A percentile compares a stretch with the other conserved stretches of the same genome.
phyloP scores from a whole-genome alignment of 2,329 filamentous ascomycete genomes.

The Venturia pyrina region DNA sequence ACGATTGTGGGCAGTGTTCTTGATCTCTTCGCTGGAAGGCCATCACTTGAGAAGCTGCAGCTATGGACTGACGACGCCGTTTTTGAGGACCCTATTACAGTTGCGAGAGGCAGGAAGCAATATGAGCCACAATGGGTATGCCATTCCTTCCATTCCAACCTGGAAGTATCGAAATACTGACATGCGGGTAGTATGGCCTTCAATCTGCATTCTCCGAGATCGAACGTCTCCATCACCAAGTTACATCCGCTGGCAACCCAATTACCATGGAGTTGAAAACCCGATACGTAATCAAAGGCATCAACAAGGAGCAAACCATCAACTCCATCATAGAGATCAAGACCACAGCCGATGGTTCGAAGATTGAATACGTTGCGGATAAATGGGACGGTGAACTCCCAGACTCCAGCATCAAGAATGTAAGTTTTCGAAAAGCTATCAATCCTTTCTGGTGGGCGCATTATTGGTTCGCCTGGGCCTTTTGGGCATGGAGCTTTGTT shows the following conservation, averaged over 20 bases:
- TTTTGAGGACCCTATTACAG: conserved; percentile 50
- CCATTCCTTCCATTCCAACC: background rate
- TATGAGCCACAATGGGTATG: conserved; percentile 39
- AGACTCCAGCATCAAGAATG: conserved; percentile 39
- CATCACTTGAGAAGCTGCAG: conserved; percentile 47
- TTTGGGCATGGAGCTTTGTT: conserved; percentile 28
- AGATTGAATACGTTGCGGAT: conserved; percentile 44
- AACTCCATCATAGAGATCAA: conserved; percentile 39
- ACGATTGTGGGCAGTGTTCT: conserved; percentile 48
- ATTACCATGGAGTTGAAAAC: conserved; percentile 47
- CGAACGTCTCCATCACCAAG: conserved; percentile 42
- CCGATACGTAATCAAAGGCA: conserved; percentile 43
- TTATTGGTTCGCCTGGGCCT: conserved; percentile 28
- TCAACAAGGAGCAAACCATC: conserved; percentile 42
- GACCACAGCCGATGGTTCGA: conserved; percentile 28
- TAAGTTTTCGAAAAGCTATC: conserved; percentile 31
- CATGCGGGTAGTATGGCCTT: conserved; percentile 41
- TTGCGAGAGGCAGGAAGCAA: conserved; percentile 45
- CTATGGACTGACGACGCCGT: conserved; percentile 50
- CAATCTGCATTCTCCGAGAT: conserved; percentile 49
- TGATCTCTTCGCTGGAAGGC: conserved; percentile 52
- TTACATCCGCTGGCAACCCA: conserved; percentile 47
- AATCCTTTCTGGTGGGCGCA: conserved; percentile 29
- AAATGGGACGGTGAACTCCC: conserved; percentile 45
- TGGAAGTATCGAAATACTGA: background rate